Evolutionary conservation across 129 eudicot species (phyloP), one percentile per base, ranked within the genome.

Genomic region (Sambucus nigra): DNA sequence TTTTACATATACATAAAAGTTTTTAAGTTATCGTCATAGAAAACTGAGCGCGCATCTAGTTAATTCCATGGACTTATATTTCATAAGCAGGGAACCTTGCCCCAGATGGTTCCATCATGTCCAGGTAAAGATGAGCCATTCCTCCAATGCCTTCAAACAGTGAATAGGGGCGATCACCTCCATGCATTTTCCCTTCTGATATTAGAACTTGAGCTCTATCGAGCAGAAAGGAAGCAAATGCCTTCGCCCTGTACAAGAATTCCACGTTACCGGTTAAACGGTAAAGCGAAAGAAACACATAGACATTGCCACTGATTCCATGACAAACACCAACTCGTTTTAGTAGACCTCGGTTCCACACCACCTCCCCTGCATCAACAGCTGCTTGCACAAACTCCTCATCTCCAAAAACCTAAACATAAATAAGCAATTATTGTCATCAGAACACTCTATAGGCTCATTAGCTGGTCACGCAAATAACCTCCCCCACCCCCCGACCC

Each of bases 131-230:
- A 74, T 78, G 51, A 46, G 88, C 80, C 95, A 81, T 84, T 31
- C 97, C 95, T 53, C 88, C 97, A 12, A 84, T 58, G 33, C 97
- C 97, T 81, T 89, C 95, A 44, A 89, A 84, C 46, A 89, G 59
- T 0, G 95, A 89, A 61, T 58, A 81, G 0, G 95, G 88, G 47
- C 67, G 48, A 68, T 88, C 97, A 52, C 95, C 97, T 14, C 95
- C 82, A 57, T 88, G 95, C 93, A 88, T 84, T 4, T 49, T 18
- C 35, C 95, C 88, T 39, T 76, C 69, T 7, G 95, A 71, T 60
- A 84, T 46, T 44, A 81, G 95, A 19, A n/a, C 49, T 19, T 49
- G 71, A 69, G 82, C 81, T 55, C 69, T 76, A 26, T 78, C 83
- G 24, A 59, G 79, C 2, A 88, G 81, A 48, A 84, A 89, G 63